Evolutionary conservation across 1,284 basidiomycete genomes (phyloP), one percentile per base, ranked within the genome.

Genomic region (Bondarzewia mesenterica): DNA sequence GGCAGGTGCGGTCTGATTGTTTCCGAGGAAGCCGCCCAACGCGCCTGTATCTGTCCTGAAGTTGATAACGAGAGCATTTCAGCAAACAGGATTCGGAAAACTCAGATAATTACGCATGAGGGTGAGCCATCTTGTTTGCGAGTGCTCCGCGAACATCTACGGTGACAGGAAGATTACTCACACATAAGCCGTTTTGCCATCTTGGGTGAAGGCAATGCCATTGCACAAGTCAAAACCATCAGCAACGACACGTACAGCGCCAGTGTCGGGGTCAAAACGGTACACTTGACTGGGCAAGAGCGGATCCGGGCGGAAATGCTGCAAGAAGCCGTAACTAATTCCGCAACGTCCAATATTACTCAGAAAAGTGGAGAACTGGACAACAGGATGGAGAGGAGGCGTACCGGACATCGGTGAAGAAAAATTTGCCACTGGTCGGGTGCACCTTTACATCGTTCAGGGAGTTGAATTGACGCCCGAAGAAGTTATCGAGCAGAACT

Each of bases 401-500:
- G n/a, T n/a, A n/a, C n/a, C n/a, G n/a, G 5, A 74, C 72, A 60
- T 90, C 89, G 0, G 82, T 85, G 64, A 88, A 87, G 65, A 82
- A 88, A 7, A 87, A 59, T 42, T 74, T 75, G 14, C 76, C 77
- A 45, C 72, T 80, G n/a, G 53, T 57, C 0, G 82, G 82, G 51
- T 88, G 82, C 3, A 89, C 69, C 57, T 84, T 87, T 49, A 84
- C 68, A 59, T 92, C 89, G 61, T 91, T 89, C 46, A 89, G 64
- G 1, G 85, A 85, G 65, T 86, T 89, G 68, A 90, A 92, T 57
- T 89, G 85, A 7, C 85, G 70, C 3, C 88, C 88, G 57, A 76
- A 84, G 61, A 65, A 73, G 53, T 66, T 66, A 50, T 66, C 64
- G 7, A 66, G 53, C 6, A 66, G 50, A 10, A 65, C 52, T 0